phyloP scores from a whole-genome alignment of 805 yeast species.

The Kazachstania viticola region DNA sequence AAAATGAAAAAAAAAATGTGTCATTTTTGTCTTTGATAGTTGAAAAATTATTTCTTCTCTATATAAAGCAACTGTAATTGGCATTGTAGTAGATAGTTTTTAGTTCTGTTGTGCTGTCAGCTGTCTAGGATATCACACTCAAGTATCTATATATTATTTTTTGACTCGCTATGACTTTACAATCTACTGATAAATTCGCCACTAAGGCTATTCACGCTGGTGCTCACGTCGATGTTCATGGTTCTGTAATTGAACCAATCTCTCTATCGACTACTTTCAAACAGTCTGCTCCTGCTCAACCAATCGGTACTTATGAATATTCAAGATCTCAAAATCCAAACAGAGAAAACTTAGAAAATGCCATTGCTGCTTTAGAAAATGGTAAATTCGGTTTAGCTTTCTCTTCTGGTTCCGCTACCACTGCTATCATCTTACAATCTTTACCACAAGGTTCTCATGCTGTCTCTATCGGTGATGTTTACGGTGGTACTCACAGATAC shows the following conservation, averaged over 20 bases:
- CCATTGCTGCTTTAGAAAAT: slow-evolving; percentile 67
- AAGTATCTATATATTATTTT: too few species aligned
- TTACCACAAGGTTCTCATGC: slow-evolving; percentile 64
- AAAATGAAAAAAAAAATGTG: too few species aligned
- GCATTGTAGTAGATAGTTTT: too few species aligned
- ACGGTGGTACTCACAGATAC: slow-evolving; percentile 87
- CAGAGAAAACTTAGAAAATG: slow-evolving; percentile 69
- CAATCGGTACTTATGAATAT: slow-evolving; percentile 71
- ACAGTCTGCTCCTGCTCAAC: slow-evolving; percentile 65
- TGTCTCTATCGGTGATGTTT: slow-evolving; percentile 72
- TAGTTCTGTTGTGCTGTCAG: too few species aligned
- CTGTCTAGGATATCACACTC: too few species aligned
- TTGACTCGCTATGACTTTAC: slow-evolving; percentile 22
- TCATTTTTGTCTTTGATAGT: too few species aligned
- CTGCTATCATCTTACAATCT: slow-evolving; percentile 65
- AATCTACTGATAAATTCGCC: slow-evolving; percentile 39
- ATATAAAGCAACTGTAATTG: too few species aligned
- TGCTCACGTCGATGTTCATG: slow-evolving; percentile 60
- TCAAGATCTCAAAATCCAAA: slow-evolving; percentile 81
- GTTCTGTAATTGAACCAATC: slow-evolving; percentile 80
- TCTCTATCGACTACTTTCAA: slow-evolving; percentile 79
- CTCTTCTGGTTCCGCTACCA: slow-evolving; percentile 78
- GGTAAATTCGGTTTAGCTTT: slow-evolving; percentile 70
- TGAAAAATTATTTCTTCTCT: too few species aligned
- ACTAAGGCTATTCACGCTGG: slow-evolving; percentile 84